Base-by-base conservation (phyloP, 1,284 basidiomycete genomes). In the Schizopora paradoxa region DNA sequence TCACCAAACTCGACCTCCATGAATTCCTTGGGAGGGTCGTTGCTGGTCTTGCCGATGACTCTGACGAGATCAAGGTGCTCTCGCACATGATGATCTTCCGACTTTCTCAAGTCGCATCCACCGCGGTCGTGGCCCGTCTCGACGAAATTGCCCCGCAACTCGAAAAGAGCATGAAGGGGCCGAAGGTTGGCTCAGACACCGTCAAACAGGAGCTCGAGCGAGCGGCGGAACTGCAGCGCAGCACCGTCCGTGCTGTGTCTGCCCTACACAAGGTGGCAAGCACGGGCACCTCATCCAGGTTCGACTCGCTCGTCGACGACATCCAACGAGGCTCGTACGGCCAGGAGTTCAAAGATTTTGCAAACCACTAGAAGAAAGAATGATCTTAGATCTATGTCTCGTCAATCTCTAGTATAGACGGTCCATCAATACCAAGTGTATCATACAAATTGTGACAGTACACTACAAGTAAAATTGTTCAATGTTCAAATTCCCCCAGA, bases 201-300 rank as follows among this genome's bases (percentile, higher is more conserved):
- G 93, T 98, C 51, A 97, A 97, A 68, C 95, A 98, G 66, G 95
- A 99, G 57, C 67, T 97, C 40, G 95, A 99, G 67, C 82, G 94
- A 26, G 88, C 91, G 2, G 86, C 86, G 19, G 94, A 97, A 66
- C 72, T 96, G 56, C 91, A 96, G 67, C 72, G 88, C 49, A 91
- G 89, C 58, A 87, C 91, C 7, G 72, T 95, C 54, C 73, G 93
- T 27, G 91, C 91, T 4, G 77, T 91, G 32, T 85, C 84, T 18
- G 90, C 90, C n/a, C 69, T 96, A 46, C 85, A 82, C 65, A 86
- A 81, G 65, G 76, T 85, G 36, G 61, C 64, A 22, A 72, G 73
- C 11, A 64, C 76, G 10, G 79, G 80, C 1, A 74, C 78, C 21
- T 79, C 79, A 28, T 79, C 80, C 6, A 76, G 73, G 51, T 92